Evolutionary conservation across 1,139 yeast species (phyloP).

Genomic region (Geotrichum aggregatum): DNA sequence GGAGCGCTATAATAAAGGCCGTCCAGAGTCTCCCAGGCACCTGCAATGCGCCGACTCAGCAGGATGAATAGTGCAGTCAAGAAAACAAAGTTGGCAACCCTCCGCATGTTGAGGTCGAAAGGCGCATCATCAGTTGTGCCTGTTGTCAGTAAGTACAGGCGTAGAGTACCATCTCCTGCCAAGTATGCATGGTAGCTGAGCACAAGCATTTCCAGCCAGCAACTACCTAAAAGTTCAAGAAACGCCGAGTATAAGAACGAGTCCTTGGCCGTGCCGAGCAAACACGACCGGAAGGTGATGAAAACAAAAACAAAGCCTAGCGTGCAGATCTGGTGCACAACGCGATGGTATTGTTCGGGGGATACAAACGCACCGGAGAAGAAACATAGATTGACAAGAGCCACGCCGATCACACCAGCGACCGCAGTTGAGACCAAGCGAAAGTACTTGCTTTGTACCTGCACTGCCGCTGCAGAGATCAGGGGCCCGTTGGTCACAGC

Average conservation of each 20-base stretch:
- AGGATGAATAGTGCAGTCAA: background rate
- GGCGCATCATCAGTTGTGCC: conserved; percentile 10
- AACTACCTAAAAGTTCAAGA: conserved; percentile 4
- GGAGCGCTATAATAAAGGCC: background rate
- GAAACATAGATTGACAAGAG: background rate
- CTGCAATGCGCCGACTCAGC: background rate
- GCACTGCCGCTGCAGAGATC: background rate
- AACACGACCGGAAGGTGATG: background rate
- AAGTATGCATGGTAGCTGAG: conserved; percentile 12
- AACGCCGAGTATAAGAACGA: background rate
- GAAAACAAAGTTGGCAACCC: conserved; percentile 1
- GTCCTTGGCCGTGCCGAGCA: background rate
- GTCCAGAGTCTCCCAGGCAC: background rate
- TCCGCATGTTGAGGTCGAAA: background rate
- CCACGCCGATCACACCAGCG: background rate
- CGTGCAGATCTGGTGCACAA: background rate
- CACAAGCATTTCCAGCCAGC: conserved; percentile 12
- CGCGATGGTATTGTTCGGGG: background rate
- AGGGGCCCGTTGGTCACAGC: background rate
- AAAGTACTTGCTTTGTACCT: background rate
- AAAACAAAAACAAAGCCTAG: conserved; percentile 3
- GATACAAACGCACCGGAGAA: background rate
- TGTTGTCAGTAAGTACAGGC: conserved; percentile 10
- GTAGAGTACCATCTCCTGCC: conserved; percentile 14
- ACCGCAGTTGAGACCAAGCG: background rate